Evolutionary conservation across 2,329 filamentous ascomycete species (phyloP).

Genomic region (Cryphonectria carpinicola): DNA sequence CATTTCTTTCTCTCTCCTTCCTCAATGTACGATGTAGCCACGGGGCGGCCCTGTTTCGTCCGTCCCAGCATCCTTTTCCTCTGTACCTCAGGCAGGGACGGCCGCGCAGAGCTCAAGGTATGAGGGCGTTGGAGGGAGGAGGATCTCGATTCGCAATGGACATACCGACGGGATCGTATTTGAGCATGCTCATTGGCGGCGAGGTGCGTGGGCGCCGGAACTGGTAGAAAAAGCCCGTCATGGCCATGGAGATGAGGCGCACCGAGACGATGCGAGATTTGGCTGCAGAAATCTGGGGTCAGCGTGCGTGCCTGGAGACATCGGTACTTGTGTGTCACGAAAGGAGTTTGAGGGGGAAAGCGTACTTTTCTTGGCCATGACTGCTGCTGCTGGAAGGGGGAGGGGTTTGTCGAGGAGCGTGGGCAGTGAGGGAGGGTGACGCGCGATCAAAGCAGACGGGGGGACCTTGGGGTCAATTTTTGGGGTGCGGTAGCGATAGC

Average conservation of each 20-base stretch:
- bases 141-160: slow-evolving; percentile 33
- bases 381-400: slow-evolving; percentile 16
- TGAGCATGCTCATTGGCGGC: slow-evolving; percentile 92
- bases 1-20: too few relatives aligned
- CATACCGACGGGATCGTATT: slow-evolving; percentile 95
- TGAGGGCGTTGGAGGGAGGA: not conserved
- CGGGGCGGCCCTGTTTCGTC: not conserved
- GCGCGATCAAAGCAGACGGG: not conserved
- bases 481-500: not conserved
- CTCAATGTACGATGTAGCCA: not conserved
- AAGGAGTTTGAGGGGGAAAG: not conserved
- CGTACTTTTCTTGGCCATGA: slow-evolving; percentile 45
- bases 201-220: slow-evolving; percentile 80
- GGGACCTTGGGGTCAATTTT: not conserved
- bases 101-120: not conserved
- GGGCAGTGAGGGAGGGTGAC: not conserved
- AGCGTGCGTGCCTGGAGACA: not conserved
- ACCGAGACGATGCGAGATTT: slow-evolving; percentile 94
- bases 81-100: not conserved
- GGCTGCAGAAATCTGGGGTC: slow-evolving; percentile 50
- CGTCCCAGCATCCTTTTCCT: not conserved
- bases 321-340: not conserved
- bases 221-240: slow-evolving; percentile 97
- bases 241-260: slow-evolving; percentile 95
- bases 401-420: not conserved